Conservation (phyloP, 2,329 filamentous ascomycete species). For the Beauveria sp. region DNA sequence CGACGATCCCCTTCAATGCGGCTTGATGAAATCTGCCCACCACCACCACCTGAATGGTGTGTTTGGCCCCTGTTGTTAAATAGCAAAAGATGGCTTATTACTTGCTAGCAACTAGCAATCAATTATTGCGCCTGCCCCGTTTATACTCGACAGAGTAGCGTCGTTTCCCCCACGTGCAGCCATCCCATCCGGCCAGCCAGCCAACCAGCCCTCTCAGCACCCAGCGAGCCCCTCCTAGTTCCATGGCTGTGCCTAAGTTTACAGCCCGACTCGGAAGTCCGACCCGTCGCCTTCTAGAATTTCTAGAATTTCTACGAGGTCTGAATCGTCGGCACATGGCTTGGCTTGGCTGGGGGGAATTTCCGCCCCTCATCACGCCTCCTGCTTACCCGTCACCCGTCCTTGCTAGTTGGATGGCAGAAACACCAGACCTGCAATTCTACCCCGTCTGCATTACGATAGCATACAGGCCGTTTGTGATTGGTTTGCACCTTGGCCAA, state of each 20-base stretch:
- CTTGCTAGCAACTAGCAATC: not conserved
- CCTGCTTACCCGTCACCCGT: not conserved
- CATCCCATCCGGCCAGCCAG: not conserved
- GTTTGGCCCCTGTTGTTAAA: no score
- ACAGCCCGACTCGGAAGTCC: not conserved
- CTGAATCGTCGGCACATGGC: no score
- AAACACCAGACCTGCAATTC: not conserved
- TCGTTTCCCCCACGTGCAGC: not conserved
- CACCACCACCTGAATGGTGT: not conserved
- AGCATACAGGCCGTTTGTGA: not conserved
- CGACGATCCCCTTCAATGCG: not conserved
- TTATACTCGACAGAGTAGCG: not conserved
- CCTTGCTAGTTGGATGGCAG: not conserved
- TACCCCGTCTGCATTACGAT: not conserved
- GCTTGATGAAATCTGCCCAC: not conserved
- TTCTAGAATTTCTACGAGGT: not conserved
- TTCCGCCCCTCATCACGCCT: not conserved
- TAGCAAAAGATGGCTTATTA: not conserved
- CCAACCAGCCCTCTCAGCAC: not conserved
- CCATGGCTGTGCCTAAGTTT: not conserved
- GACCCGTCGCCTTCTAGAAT: not conserved
- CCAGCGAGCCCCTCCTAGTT: not conserved
- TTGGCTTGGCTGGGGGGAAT: not conserved
- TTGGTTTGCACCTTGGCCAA: not conserved
- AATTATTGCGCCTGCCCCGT: no score